Evolutionary conservation across 768 basidiomycete genomes (phyloP), one percentile per base, ranked within the genome.

Genomic region (Russula lepida): DNA sequence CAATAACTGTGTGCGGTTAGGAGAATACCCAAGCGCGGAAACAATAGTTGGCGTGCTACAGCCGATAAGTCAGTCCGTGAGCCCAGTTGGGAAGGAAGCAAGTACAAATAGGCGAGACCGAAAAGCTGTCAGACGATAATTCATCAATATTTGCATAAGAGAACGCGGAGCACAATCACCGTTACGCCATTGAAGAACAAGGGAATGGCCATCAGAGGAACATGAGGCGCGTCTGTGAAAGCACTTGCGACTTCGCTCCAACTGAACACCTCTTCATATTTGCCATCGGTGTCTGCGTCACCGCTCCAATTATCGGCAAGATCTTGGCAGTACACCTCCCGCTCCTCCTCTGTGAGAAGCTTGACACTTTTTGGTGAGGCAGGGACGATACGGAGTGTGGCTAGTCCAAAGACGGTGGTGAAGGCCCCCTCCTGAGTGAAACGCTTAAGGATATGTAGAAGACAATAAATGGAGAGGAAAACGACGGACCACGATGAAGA

Each of bases 181-280:
- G 78, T 70, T n/a, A 74, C 72, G 23, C 82, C 85, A 60, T 73
- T 76, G 64, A 82, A 74, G 72, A 87, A 85, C 54, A 83, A 75
- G 1, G 74, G 69, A 6, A 84, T 46, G 0, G 75, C 75, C 27
- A 84, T 66, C 50, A 86, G 62, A 74, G 78, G 76, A 8, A 84
- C 77, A 4, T 88, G 86, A 0, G 80, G 80, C 1, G 62, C 55
- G 30, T 80, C 76, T 21, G 69, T 77, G 64, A 78, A 78, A 0
- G 79, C 77, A 65, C 69, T 73, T 5, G 68, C 60, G 21, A 85
- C 79, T 68, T 88, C 84, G 8, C 52, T 67, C 84, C 83, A 86
- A 62, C 76, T 81, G 69, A 86, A 85, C 2, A 19, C 35, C 59
- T 85, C 81, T 11, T 64, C 63, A 17, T 76, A 64, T 9, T 77